Base-by-base conservation (phyloP, 495 filamentous ascomycete species). In the Cryomyces minteri region DNA sequence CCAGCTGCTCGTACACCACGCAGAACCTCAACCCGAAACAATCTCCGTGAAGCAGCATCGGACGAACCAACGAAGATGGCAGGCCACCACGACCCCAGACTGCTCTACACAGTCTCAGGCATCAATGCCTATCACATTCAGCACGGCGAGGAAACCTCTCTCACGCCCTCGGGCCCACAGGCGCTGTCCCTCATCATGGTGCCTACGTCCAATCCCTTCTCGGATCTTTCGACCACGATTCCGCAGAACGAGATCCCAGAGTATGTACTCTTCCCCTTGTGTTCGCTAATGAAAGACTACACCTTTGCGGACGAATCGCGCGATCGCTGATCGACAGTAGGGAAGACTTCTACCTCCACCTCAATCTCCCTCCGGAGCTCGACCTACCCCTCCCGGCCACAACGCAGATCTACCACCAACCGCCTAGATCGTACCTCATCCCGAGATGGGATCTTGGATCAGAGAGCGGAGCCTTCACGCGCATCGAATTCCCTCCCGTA, bases 321-420 rank as follows among this genome's bases (percentile, higher is more conserved):
- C 18, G 2, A 25, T 25, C 18, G n/a, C 18, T 25, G 2, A 25
- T 25, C 2, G 18, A 25, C 18, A 25, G 18, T 25, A 25, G 18
- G 18, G 82, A 93, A 57, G 87, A 95, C 63, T 95, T 93, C 66
- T 95, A 94, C 58, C 77, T 95, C 1, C 87, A 95, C 57, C 74
- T 95, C 33, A 80, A 90, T 51, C 76, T 95, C 1, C 87, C 87
- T 10, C 87, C 87, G n/a, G 87, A 93, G 67, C 71, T 95, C 51
- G 87, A 94, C 54, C 73, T 95, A 6, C 81, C 87, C 0, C 65
- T 95, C 11, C 87, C 87, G 10, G 87, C 87, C 18, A 93, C 85
- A 0, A 94, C 87, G 5, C 87, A 95, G 58, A 88, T 95, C 55
- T 95, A 87, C 62, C 85, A 93, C 56, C 83, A 94, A 63, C 84